These are phyloP conservation scores for Orbilia javanica DNA, from an alignment of 2,329 filamentous ascomycete species.

Conservation along the genomic window DNA sequence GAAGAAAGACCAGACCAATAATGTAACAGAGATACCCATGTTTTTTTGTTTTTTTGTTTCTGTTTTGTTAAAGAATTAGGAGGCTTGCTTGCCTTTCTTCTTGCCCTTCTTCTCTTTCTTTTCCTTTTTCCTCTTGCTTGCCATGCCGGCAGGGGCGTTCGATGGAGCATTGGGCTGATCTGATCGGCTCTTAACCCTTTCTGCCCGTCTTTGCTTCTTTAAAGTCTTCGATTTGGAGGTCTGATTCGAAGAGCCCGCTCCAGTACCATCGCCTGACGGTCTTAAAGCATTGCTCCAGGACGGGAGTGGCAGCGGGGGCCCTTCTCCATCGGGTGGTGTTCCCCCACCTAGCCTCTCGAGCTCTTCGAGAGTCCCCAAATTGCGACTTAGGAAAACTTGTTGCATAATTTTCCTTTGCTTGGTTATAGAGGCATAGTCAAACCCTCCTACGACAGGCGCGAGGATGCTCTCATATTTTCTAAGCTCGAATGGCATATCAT, in stretches of 20 bases:
- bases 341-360: constrained; percentile 30
- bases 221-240: constrained; percentile 25
- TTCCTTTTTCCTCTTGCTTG: constrained; percentile 19
- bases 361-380: constrained; percentile 51
- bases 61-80: constrained; percentile 3
- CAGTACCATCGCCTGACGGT: not conserved
- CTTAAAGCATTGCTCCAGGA: constrained; percentile 2
- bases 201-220: constrained; percentile 49
- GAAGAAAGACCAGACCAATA: not conserved
- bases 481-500: constrained; percentile 62
- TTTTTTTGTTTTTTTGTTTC: no score
- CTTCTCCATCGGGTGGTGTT: constrained; percentile 4
- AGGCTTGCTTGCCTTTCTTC: constrained; percentile 33
- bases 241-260: not conserved
- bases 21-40: not conserved
- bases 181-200: constrained; percentile 45
- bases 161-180: constrained; percentile 14
- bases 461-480: constrained; percentile 73
- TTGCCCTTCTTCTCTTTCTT: constrained; percentile 31
- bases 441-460: constrained; percentile 76
- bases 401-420: constrained; percentile 71
- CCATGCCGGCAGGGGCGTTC: not conserved
- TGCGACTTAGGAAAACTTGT: constrained; percentile 49
- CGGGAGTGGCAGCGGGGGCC: not conserved
- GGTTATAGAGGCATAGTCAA: constrained; percentile 80